Percentiles rank a stretch among this genome's conserved stretches.
phyloP scores from a whole-genome alignment of 345 rosid species.

The Sonneratia alba region DNA sequence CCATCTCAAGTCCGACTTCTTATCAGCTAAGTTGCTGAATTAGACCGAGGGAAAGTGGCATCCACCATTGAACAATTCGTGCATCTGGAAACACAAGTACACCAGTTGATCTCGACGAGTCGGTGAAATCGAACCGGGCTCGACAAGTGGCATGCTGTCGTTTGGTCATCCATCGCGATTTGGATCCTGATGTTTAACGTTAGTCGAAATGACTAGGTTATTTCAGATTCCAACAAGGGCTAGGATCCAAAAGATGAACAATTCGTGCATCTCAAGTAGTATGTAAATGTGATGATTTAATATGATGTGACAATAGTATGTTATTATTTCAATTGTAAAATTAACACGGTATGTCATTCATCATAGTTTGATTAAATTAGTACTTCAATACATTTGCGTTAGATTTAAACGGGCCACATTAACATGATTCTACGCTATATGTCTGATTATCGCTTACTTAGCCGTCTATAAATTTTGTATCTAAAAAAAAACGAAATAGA shows the following conservation, averaged over 20 bases:
- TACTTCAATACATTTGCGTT: too few relatives aligned
- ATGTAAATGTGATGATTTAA: too few relatives aligned
- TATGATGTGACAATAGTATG: too few relatives aligned
- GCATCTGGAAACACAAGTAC: neutral
- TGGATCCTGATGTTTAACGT: neutral
- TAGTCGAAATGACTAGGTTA: neutral
- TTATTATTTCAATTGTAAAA: too few relatives aligned
- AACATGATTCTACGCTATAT: too few relatives aligned
- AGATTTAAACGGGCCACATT: too few relatives aligned
- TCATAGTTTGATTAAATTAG: too few relatives aligned
- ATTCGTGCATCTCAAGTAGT: too few relatives aligned
- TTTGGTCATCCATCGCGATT: neutral
- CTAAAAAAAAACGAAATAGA: too few relatives aligned
- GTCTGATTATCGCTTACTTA: too few relatives aligned
- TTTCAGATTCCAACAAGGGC: slow-evolving; percentile 1
- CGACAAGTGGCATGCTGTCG: neutral
- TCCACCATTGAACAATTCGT: neutral
- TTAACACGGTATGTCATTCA: too few relatives aligned
- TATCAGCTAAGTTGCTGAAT: neutral
- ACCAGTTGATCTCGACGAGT: slow-evolving; percentile 1
- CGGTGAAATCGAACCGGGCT: slow-evolving; percentile 7
- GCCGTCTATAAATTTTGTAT: too few relatives aligned
- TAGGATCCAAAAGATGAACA: slow-evolving; percentile 7
- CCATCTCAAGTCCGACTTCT: neutral
- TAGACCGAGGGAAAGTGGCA: neutral